phyloP scores from a whole-genome alignment of 495 filamentous ascomycete genomes.

The Podospora pseudoanserina region DNA sequence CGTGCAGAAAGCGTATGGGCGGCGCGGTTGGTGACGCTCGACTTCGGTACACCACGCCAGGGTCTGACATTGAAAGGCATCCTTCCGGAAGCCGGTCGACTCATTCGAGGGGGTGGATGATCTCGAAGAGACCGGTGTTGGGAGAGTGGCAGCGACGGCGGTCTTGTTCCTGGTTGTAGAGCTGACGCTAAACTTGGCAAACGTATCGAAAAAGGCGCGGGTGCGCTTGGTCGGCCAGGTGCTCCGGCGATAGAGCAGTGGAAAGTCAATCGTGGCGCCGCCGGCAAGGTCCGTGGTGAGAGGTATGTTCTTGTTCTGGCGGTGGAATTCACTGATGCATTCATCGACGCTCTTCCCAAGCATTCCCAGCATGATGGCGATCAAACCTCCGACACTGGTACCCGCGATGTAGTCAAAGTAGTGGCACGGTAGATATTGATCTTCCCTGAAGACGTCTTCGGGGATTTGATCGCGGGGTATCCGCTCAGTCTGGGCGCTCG shows the following conservation, averaged over 20 bases:
- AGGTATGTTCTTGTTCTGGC: slow-evolving; percentile 31
- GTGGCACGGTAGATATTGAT: slow-evolving; percentile 49
- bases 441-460: slow-evolving; percentile 38
- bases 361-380: slow-evolving; percentile 38
- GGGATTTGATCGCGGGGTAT: slow-evolving; percentile 38
- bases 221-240: slow-evolving; percentile 33
- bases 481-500: slow-evolving; percentile 27
- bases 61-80: slow-evolving; percentile 31
- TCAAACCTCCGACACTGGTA: slow-evolving; percentile 36
- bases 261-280: slow-evolving; percentile 24
- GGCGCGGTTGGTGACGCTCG: slow-evolving; percentile 20
- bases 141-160: slow-evolving; percentile 4
- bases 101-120: slow-evolving; percentile 15
- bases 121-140: slow-evolving; percentile 2
- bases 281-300: slow-evolving; percentile 21
- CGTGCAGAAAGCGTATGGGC: slow-evolving; percentile 34
- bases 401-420: slow-evolving; percentile 44
- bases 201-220: slow-evolving; percentile 33
- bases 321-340: slow-evolving; percentile 31
- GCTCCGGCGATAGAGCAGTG: slow-evolving; percentile 22
- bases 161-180: slow-evolving; percentile 4
- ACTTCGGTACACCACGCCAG: slow-evolving; percentile 36
- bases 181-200: slow-evolving; percentile 29
- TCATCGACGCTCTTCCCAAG: slow-evolving; percentile 29
- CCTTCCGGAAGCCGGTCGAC: slow-evolving; percentile 26